Percentiles rank a stretch among this genome's conserved stretches.
phyloP scores from a whole-genome alignment of 306 rosid species.

The Dalbergia cultrata region DNA sequence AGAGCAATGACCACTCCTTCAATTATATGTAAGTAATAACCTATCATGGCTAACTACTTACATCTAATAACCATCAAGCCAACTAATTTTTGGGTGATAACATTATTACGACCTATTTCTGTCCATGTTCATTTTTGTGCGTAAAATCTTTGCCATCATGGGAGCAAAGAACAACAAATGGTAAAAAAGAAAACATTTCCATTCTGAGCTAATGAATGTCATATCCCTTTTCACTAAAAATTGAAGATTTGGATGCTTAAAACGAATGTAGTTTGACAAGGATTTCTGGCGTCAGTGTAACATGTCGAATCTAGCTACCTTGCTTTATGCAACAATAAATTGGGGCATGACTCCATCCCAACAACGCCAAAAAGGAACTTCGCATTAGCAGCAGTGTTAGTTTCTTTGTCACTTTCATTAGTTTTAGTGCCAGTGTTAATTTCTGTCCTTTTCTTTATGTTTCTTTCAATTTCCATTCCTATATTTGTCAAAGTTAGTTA shows the following conservation, averaged over 20 bases:
- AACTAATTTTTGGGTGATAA: too few species aligned
- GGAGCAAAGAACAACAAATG: conserved; percentile 31
- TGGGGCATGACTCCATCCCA: conserved; percentile 24
- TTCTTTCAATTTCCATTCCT: neutral
- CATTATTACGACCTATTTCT: neutral
- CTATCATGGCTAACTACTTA: too few species aligned
- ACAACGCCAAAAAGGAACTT: neutral
- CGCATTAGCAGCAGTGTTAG: too few species aligned
- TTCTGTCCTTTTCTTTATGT: too few species aligned
- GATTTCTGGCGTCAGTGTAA: neutral
- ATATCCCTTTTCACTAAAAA: neutral
- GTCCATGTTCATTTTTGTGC: neutral
- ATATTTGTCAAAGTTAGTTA: neutral
- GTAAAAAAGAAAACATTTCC: conserved; percentile 1
- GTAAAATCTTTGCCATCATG: neutral
- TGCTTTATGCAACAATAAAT: conserved; percentile 6
- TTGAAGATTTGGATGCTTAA: neutral
- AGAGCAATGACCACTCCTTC: too few species aligned
- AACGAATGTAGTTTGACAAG: neutral
- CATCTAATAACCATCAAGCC: too few species aligned
- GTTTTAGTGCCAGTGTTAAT: too few species aligned
- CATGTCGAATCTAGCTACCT: too few species aligned
- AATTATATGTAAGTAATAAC: too few species aligned
- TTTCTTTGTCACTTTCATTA: neutral
- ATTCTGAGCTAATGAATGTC: neutral